Conservation (phyloP, 805 yeast genomes). For the Candida loeiensis region DNA sequence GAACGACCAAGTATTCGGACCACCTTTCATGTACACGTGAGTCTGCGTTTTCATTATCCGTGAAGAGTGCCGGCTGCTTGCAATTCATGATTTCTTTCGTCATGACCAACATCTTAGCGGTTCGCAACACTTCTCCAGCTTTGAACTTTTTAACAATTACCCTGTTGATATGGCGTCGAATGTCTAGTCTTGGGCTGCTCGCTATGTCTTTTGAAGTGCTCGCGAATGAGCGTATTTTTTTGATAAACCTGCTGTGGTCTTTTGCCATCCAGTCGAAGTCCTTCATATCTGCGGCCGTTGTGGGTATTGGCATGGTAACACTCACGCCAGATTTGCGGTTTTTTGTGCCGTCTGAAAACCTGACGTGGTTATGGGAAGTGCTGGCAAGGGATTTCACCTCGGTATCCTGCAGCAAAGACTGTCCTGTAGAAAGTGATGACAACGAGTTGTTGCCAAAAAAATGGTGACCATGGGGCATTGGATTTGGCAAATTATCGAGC, state of each 20-base stretch:
- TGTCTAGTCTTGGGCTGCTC: slow-evolving; percentile 13
- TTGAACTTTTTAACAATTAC: slow-evolving; percentile 29
- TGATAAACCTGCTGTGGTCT: slow-evolving; percentile 12
- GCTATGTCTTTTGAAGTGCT: slow-evolving; percentile 23
- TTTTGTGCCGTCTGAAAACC: neutral
- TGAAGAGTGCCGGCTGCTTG: slow-evolving; percentile 21
- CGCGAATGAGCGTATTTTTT: slow-evolving; percentile 23
- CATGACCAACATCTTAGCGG: slow-evolving; percentile 68
- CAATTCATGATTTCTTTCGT: slow-evolving; percentile 38
- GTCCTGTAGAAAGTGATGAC: too few species aligned
- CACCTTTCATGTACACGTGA: slow-evolving; percentile 66
- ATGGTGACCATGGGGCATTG: too few species aligned
- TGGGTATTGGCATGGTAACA: slow-evolving; percentile 21
- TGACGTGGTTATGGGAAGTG: slow-evolving; percentile 1
- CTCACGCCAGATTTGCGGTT: slow-evolving; percentile 2
- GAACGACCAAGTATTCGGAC: slow-evolving; percentile 75
- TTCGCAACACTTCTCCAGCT: slow-evolving; percentile 61
- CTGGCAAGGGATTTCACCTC: too few species aligned
- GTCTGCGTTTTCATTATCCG: slow-evolving; percentile 50
- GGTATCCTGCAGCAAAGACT: too few species aligned
- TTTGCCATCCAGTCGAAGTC: slow-evolving; percentile 13
- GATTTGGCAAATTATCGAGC: too few species aligned
- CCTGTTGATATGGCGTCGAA: slow-evolving; percentile 19
- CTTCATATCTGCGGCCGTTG: slow-evolving; percentile 13
- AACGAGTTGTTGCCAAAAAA: too few species aligned